phyloP scores from a whole-genome alignment of 768 basidiomycete genomes.

The Kwoniella bestiolae region DNA sequence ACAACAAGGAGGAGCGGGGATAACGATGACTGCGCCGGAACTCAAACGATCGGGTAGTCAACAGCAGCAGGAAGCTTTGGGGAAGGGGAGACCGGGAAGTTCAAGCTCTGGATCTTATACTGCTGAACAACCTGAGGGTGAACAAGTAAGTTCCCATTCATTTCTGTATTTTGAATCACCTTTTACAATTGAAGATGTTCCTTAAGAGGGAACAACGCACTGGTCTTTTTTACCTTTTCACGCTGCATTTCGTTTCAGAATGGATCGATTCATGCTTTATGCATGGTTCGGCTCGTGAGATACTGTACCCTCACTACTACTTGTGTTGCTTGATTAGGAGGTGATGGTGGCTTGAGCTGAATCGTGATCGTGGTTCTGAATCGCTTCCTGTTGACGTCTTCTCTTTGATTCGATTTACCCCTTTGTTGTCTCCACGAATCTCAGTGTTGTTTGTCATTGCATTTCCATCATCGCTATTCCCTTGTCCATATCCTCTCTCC shows the following conservation, averaged over 20 bases:
- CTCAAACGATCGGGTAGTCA: conserved; percentile 10
- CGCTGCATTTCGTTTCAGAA: background rate
- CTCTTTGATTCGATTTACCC: background rate
- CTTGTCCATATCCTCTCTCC: background rate
- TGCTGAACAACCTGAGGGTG: background rate
- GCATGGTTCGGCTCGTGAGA: no score
- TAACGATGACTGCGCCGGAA: background rate
- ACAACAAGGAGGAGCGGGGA: background rate
- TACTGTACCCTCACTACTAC: no score
- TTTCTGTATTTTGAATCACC: background rate
- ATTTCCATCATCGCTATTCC: background rate
- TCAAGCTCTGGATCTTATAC: background rate
- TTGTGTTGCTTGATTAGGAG: background rate
- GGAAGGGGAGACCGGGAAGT: conserved; percentile 23
- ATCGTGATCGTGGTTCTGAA: conserved; percentile 9
- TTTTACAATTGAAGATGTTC: background rate
- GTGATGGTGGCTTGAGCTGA: conserved; percentile 13
- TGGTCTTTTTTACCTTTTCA: background rate
- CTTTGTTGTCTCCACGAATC: background rate
- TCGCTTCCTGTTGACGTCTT: background rate
- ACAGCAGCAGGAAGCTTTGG: conserved; percentile 27
- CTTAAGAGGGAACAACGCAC: background rate
- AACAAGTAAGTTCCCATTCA: conserved; percentile 1
- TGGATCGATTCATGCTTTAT: background rate
- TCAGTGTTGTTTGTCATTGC: background rate